phyloP scores from a whole-genome alignment of 1,284 basidiomycete genomes.

The Sphagnurus paluster region DNA sequence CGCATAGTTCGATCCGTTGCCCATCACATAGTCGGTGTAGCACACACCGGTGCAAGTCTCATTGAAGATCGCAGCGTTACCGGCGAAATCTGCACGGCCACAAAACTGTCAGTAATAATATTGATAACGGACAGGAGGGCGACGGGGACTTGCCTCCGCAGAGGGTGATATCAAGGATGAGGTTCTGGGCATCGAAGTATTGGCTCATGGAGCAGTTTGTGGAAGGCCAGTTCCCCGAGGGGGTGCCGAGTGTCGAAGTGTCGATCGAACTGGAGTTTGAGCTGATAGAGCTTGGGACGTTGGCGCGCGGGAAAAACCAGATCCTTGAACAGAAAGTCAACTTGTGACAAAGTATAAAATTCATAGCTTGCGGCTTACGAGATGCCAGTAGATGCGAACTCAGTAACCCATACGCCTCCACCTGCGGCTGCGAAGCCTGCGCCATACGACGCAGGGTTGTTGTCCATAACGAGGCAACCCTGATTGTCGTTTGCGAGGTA shows the following conservation, averaged over 20 bases:
- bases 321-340: conserved; percentile 33
- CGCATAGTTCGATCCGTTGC: conserved; percentile 62
- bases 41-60: conserved; percentile 67
- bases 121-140: neutral
- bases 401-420: conserved; percentile 75
- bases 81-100: conserved; percentile 43
- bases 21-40: conserved; percentile 76
- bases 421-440: conserved; percentile 59
- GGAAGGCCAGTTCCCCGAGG: conserved; percentile 67
- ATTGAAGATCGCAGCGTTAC: conserved; percentile 50
- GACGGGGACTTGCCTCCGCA: conserved; percentile 58
- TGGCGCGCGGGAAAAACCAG: conserved; percentile 74
- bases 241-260: conserved; percentile 63
- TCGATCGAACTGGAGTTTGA: conserved; percentile 59
- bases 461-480: conserved; percentile 63
- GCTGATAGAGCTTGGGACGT: conserved; percentile 56
- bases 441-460: conserved; percentile 59
- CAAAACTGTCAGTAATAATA: neutral
- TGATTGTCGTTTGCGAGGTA: conserved; percentile 53
- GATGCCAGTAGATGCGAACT: conserved; percentile 63
- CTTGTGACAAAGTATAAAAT: neutral
- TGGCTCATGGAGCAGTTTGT: conserved; percentile 56
- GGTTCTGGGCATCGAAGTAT: conserved; percentile 65
- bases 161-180: conserved; percentile 76
- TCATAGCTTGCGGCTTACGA: conserved; percentile 43